A percentile compares a stretch with the other conserved stretches of the same genome.
phyloP scores from a whole-genome alignment of 1,284 basidiomycete genomes.

The Tilletia indica region DNA sequence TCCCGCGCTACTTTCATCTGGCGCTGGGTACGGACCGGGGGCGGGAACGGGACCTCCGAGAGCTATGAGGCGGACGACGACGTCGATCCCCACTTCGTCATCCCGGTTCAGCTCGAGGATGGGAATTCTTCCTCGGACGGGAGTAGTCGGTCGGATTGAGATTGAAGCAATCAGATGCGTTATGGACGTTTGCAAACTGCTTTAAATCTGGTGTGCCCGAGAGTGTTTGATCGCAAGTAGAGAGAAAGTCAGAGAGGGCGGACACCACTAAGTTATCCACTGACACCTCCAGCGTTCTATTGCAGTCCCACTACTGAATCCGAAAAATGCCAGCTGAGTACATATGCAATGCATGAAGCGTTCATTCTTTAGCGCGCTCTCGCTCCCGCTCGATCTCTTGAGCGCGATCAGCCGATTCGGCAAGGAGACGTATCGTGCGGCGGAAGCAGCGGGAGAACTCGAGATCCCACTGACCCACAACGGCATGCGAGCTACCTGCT shows the following conservation, averaged over 20 bases:
- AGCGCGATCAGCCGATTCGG: not conserved
- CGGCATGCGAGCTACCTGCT: not conserved
- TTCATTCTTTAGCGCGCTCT: too few species aligned
- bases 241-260: too few species aligned
- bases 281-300: too few species aligned
- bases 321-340: too few species aligned
- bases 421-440: conserved; percentile 1
- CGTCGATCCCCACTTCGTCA: conserved; percentile 33
- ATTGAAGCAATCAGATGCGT: too few species aligned
- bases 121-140: conserved; percentile 15
- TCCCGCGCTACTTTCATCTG: not conserved
- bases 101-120: conserved; percentile 45
- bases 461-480: conserved; percentile 11
- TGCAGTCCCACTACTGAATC: too few species aligned
- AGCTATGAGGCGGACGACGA: conserved; percentile 34
- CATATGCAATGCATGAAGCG: too few species aligned
- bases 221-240: too few species aligned
- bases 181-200: too few species aligned
- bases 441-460: conserved; percentile 14
- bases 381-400: not conserved
- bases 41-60: not conserved
- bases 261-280: too few species aligned
- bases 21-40: conserved; percentile 16
- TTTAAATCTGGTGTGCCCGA: too few species aligned
- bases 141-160: conserved; percentile 1